Percentiles rank a stretch among this genome's conserved stretches.
Conservation (phyloP, 1,139 yeast genomes). For the Suhomyces anneliseae region DNA sequence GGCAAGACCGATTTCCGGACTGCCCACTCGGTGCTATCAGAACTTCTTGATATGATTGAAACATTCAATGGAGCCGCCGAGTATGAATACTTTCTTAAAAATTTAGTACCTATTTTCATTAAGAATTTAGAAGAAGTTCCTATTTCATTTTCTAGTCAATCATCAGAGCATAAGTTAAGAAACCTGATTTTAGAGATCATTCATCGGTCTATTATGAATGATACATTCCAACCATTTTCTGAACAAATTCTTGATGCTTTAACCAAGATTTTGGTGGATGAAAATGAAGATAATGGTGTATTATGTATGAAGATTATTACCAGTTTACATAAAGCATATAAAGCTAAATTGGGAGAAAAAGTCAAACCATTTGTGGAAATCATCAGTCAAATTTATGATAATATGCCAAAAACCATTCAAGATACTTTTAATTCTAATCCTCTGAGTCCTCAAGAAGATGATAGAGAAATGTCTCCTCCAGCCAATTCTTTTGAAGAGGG, state of each 20-base stretch:
- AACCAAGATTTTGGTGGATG: conserved; percentile 61
- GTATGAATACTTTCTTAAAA: conserved; percentile 66
- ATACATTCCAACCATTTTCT: conserved; percentile 74
- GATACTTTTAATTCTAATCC: conserved; percentile 47
- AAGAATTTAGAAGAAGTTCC: conserved; percentile 66
- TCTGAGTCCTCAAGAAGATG: conserved; percentile 9
- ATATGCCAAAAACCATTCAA: conserved; percentile 74
- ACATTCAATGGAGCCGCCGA: conserved; percentile 78
- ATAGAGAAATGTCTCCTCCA: conserved; percentile 37
- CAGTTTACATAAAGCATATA: conserved; percentile 84
- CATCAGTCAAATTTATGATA: conserved; percentile 74
- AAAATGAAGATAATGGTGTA: conserved; percentile 95
- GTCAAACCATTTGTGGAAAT: conserved; percentile 79
- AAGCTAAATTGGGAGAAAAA: conserved; percentile 62
- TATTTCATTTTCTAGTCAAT: conserved; percentile 60
- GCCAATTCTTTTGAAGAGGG: conserved; percentile 37
- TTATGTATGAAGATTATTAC: conserved; percentile 88
- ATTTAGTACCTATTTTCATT: conserved; percentile 62
- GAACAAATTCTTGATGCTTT: conserved; percentile 60
- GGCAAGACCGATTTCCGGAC: conserved; percentile 58
- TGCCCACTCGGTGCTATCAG: conserved; percentile 70
- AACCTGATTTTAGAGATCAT: conserved; percentile 75
- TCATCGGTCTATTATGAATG: conserved; percentile 81
- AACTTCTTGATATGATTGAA: conserved; percentile 83
- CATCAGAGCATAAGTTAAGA: conserved; percentile 74